These are phyloP conservation scores for Dipteronia sinensis DNA, from an alignment of 345 rosid genomes.

Conservation along the genomic window DNA sequence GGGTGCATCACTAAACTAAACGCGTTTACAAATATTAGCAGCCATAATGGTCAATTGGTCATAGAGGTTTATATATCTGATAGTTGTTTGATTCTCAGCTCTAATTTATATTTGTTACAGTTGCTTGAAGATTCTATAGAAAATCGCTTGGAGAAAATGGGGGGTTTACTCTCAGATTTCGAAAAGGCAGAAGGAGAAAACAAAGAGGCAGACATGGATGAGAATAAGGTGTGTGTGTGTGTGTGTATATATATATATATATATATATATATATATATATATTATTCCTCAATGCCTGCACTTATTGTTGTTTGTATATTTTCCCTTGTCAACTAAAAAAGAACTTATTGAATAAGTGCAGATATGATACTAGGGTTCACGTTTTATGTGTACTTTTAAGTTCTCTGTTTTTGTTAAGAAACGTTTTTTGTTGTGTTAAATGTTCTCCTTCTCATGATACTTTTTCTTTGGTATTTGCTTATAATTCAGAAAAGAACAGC, in stretches of 20 bases:
- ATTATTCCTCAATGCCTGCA: slow-evolving; percentile 9
- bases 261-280: no score
- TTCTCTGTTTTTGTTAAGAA: background rate
- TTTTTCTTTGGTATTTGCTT: slow-evolving; percentile 13
- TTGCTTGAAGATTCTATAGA: slow-evolving; percentile 93
- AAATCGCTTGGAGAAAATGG: slow-evolving; percentile 82
- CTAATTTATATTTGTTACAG: slow-evolving; percentile 36
- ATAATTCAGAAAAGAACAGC: slow-evolving; percentile 66
- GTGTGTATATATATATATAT: no score
- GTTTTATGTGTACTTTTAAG: slow-evolving; percentile 3
- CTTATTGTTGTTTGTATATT: background rate
- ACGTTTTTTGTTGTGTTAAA: background rate
- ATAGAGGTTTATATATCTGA: background rate
- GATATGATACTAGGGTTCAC: slow-evolving; percentile 1
- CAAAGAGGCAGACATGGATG: slow-evolving; percentile 85
- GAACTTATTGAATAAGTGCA: background rate
- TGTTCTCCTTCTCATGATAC: slow-evolving; percentile 12
- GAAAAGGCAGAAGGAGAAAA: slow-evolving; percentile 82
- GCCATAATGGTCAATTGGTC: background rate
- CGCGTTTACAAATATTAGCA: background rate
- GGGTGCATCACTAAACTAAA: background rate
- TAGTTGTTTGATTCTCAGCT: background rate
- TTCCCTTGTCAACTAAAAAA: background rate
- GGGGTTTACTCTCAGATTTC: slow-evolving; percentile 69
- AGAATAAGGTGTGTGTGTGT: slow-evolving; percentile 94